Base-by-base conservation (phyloP, 192 early-diverging fungal genomes). In the Ambispora gerdemannii region DNA sequence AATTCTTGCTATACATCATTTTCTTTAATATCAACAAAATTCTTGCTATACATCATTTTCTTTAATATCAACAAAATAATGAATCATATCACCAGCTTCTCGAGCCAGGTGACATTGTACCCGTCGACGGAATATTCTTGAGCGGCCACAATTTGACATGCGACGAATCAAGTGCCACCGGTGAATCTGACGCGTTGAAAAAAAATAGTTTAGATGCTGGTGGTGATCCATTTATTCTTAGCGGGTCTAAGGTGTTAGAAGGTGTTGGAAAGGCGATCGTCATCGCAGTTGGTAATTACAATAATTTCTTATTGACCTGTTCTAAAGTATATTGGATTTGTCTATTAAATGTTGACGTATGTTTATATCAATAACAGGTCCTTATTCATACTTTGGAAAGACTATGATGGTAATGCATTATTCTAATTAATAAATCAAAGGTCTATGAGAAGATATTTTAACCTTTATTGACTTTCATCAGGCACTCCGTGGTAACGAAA, bases 151-250 rank as follows among this genome's bases (percentile, higher is more conserved):
- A 94, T 81, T 76, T 96, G 55, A 81, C 81, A 24, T 88, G 87
- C 70, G 96, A 98, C 80, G 96, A 98, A 76, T 90, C 88, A 35
- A 87, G 92, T 50, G 87, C 90, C 7, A 98, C 96, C 3, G 96
- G 96, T 61, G 96, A 98, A 80, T 90, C 93, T 1, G 85, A 93
- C 58, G 81, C 92, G 0, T 80, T 96, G 66, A 87, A 87, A 71
- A 98, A 98, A 78, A 85, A 79, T 64, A 52, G 77, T 0, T 66
- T 82, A 30, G 79, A 85, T 28, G 59, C 73, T 52, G 68, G 74
- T 7, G 70, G 72, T 31, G 91, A 95, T 67, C 87, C 86, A 52
- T 94, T 95, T 78, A 75, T 98, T 50, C 83, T 98, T 24, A 91
- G 89, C 74, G 96, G 96, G 33, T 90, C 93, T 76, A 95, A 94